A percentile compares a stretch with the other conserved stretches of the same genome.
Evolutionary conservation across 805 yeast species (phyloP).

Genomic region (Ogataea nitratoaversa): DNA sequence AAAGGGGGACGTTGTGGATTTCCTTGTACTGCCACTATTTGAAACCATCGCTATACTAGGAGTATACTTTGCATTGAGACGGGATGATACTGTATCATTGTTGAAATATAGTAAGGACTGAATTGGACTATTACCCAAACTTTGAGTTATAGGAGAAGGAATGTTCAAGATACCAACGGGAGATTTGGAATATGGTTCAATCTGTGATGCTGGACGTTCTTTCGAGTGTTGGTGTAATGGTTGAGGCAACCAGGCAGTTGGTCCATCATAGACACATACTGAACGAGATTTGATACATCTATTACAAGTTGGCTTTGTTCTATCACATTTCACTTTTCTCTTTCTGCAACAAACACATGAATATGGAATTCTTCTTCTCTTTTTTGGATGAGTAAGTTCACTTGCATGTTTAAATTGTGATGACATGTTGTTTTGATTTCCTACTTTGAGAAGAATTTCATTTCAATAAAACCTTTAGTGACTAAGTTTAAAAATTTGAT

Average conservation of each 20-base stretch:
- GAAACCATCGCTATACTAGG: background rate
- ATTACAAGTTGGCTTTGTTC: conserved; percentile 20
- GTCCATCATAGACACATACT: conserved; percentile 21
- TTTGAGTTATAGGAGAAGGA: background rate
- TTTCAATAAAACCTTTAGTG: no score
- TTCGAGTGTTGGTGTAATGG: background rate
- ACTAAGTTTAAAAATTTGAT: no score
- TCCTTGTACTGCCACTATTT: background rate
- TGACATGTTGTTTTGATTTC: background rate
- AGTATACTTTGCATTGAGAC: background rate
- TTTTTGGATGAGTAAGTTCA: conserved; percentile 8
- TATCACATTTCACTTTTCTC: conserved; percentile 23
- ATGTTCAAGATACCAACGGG: background rate
- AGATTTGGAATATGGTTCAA: background rate
- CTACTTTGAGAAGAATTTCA: no score
- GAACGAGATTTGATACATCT: conserved; percentile 15
- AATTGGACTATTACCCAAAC: background rate
- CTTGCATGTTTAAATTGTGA: background rate
- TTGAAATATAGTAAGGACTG: background rate
- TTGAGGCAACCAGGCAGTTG: conserved; percentile 12
- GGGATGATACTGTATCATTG: background rate
- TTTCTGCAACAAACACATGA: conserved; percentile 23
- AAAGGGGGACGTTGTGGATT: background rate
- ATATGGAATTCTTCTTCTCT: conserved; percentile 21
- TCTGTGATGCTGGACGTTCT: background rate